Conservation (phyloP, 78 protist species). For the Trichosphaerium sp. region DNA sequence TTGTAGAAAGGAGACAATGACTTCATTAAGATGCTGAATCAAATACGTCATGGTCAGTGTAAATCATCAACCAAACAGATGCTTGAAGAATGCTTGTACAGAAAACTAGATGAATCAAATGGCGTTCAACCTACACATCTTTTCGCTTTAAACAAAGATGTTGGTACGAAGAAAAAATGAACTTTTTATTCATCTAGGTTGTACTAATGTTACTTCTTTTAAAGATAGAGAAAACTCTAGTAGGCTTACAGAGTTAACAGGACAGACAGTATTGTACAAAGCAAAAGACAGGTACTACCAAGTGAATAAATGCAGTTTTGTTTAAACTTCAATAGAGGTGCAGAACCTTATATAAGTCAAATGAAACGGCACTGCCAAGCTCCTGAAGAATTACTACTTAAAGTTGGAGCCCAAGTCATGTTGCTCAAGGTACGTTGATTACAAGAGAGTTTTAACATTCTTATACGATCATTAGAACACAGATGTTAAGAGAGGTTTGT, state of each 20-base stretch:
- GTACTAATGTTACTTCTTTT: no score
- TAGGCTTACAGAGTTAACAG: neutral
- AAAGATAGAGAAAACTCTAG: slow-evolving; percentile 15
- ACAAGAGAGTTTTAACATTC: no score
- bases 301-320: no score
- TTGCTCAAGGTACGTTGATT: slow-evolving; percentile 9
- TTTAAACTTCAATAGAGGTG: no score
- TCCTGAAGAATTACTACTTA: slow-evolving; percentile 7
- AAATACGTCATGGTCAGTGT: neutral
- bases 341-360: no score
- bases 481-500: neutral
- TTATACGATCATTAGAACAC: no score
- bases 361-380: slow-evolving; percentile 33
- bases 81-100: neutral
- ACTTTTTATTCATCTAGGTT: no score
- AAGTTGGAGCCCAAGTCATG: slow-evolving; percentile 54
- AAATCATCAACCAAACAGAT: neutral
- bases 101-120: slow-evolving; percentile 21
- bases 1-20: neutral
- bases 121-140: slow-evolving; percentile 38
- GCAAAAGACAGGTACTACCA: slow-evolving; percentile 14
- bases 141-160: slow-evolving; percentile 13
- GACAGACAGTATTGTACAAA: neutral
- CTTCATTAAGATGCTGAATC: neutral
- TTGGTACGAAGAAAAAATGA: no score